phyloP scores from a whole-genome alignment of 2,329 filamentous ascomycete species.

The Pseudopyrenochaeta lycopersici region DNA sequence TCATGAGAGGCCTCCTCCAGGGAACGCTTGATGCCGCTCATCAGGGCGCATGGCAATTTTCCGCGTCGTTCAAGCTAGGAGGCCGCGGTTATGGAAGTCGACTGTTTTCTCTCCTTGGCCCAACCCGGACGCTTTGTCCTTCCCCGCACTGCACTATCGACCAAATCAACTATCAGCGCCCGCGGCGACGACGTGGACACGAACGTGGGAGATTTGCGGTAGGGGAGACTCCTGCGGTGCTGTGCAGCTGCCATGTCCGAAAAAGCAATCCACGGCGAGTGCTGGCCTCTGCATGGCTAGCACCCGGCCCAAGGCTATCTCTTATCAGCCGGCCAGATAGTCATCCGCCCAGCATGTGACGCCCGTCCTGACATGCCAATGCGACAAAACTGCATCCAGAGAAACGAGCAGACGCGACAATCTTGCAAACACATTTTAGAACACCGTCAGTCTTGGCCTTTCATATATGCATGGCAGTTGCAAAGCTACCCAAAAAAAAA shows the following conservation, averaged over 20 bases:
- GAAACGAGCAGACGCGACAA: no score
- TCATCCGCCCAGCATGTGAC: no score
- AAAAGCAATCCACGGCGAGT: conserved; percentile 23
- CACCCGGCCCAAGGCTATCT: conserved; percentile 11
- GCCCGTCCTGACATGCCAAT: no score
- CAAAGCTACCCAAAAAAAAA: no score
- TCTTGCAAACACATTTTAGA: no score
- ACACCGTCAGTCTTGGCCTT: no score
- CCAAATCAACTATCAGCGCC: conserved; percentile 19
- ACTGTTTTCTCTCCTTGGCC: no score
- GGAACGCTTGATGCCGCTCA: conserved; percentile 51
- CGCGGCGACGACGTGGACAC: conserved; percentile 3
- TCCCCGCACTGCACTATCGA: conserved; percentile 26
- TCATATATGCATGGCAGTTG: no score
- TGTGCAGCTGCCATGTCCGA: conserved; percentile 25
- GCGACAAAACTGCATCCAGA: no score
- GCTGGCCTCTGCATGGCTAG: conserved; percentile 21
- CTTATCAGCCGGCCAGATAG: conserved; percentile 25
- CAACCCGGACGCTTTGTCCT: no score
- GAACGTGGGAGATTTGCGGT: conserved; percentile 12
- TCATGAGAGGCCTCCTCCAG: conserved; percentile 49
- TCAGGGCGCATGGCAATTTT: conserved; percentile 49
- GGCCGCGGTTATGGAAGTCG: background rate
- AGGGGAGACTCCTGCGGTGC: conserved; percentile 10
- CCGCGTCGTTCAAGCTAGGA: conserved; percentile 7